Base-by-base conservation (phyloP, 805 yeast species). In the Torulaspora gathmanii region DNA sequence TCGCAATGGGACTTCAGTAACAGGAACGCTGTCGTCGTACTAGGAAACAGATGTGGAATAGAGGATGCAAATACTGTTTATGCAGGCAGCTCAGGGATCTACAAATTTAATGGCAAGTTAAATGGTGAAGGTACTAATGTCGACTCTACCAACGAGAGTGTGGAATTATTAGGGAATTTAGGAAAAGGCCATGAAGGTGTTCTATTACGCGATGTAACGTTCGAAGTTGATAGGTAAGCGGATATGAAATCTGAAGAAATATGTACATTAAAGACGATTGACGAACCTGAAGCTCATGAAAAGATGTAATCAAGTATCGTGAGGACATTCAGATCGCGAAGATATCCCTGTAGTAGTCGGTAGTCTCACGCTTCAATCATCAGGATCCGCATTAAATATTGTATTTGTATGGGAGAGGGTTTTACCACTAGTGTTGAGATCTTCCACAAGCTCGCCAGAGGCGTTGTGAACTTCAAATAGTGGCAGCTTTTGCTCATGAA, bases 1-100 rank as follows among this genome's bases (percentile, higher is more conserved):
- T 54, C 41, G 44, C 55, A 44, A 10, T 64, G 55, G 73, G 50
- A 44, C 20, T 60, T 63, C 31, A 46, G 55, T 10, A 47, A 42
- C 13, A 61, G 60, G 22, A 57, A 61, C 37, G 64, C 70, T 0
- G 60, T 70, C 1, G 57, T 83, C 10, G 75, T 83, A 0, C 58
- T 80, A 5, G 79, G 88, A 54, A 88, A 89, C 60, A 70, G 97
- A 50, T 68, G 78, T 8, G 97, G 97, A 0, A 68, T 82, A n/a
- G 96, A 89, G 59, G 80, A 71, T 38, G 77, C 74, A 33, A 49
- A 44, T 7, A 63, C 66, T 2, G 74, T 80, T 1, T 63, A 79
- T 50, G 87, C 83, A 51, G 88, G 82, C 1, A 91, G 95, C 4
- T 73, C 86, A 1, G 71, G 70, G 1, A 77, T 86, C 3, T 61